These are phyloP conservation scores for Cynara cardunculus DNA, from an alignment of 129 eudicot genomes.

Conservation along the genomic window DNA sequence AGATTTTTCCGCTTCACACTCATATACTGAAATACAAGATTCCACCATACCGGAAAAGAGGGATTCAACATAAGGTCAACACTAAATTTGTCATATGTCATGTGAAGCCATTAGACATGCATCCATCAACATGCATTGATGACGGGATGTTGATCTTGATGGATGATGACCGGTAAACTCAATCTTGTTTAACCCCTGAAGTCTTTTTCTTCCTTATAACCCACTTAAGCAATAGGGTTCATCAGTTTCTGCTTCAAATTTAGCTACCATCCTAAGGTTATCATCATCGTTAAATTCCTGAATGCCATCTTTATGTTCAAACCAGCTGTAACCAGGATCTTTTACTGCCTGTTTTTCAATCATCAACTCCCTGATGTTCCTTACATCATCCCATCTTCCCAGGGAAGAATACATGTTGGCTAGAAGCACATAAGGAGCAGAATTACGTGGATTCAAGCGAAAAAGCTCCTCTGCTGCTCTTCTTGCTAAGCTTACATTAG, in stretches of 20 bases:
- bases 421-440: conserved; percentile 74
- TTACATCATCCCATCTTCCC: conserved; percentile 81
- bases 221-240: conserved; percentile 9
- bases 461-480: conserved; percentile 69
- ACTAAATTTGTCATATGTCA: too few relatives aligned
- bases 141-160: not conserved
- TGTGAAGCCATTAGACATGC: not conserved
- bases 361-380: conserved; percentile 56
- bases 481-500: conserved; percentile 53
- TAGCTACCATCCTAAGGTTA: not conserved
- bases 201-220: conserved; percentile 14
- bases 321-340: conserved; percentile 79
- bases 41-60: not conserved
- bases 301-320: conserved; percentile 38
- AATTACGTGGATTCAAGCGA: conserved; percentile 50
- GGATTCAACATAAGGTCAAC: not conserved
- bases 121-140: not conserved
- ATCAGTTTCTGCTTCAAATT: conserved; percentile 15
- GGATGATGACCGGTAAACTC: not conserved
- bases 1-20: too few relatives aligned
- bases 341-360: conserved; percentile 41
- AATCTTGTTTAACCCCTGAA: not conserved
- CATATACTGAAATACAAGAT: not conserved
- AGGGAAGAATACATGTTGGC: conserved; percentile 84
- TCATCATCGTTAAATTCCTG: conserved; percentile 7